Conservation (phyloP, 2,329 filamentous ascomycete species). For the Cladosporium phlei region DNA sequence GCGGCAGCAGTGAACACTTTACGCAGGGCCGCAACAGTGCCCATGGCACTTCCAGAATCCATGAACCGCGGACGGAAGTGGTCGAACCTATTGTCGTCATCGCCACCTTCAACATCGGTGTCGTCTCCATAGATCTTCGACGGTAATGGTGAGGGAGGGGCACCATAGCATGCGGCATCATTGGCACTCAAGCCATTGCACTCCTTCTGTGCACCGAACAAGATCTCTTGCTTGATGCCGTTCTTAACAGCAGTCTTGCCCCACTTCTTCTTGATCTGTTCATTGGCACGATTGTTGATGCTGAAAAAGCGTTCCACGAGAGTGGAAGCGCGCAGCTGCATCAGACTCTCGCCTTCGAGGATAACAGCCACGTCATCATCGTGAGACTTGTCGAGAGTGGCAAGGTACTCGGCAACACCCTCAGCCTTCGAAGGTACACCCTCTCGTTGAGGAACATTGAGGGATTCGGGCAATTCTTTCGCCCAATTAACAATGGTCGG, state of each 20-base stretch:
- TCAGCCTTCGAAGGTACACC: neutral
- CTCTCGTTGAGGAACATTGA: neutral
- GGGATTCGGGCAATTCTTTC: neutral
- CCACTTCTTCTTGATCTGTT: constrained; percentile 5
- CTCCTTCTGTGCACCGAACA: constrained; percentile 9
- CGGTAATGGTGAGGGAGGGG: neutral
- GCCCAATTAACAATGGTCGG: constrained; percentile 17
- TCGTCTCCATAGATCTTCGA: constrained; percentile 5
- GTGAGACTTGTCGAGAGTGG: constrained; percentile 8
- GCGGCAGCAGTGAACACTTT: constrained; percentile 12
- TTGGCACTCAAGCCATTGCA: constrained; percentile 9
- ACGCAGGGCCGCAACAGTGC: constrained; percentile 7
- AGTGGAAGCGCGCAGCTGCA: constrained; percentile 8
- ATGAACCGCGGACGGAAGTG: constrained; percentile 35
- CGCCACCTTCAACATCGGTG: constrained; percentile 9
- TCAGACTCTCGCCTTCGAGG: constrained; percentile 8
- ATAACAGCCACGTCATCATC: constrained; percentile 5
- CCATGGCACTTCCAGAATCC: constrained; percentile 14
- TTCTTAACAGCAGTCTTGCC: constrained; percentile 8
- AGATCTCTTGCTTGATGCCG: neutral
- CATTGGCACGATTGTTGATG: constrained; percentile 6
- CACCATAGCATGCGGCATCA: constrained; percentile 10
- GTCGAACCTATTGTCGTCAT: constrained; percentile 11
- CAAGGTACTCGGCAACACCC: constrained; percentile 1
- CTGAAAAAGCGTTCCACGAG: constrained; percentile 9